phyloP scores from a whole-genome alignment of 768 basidiomycete species.

The Pulveroboletus sp. region DNA sequence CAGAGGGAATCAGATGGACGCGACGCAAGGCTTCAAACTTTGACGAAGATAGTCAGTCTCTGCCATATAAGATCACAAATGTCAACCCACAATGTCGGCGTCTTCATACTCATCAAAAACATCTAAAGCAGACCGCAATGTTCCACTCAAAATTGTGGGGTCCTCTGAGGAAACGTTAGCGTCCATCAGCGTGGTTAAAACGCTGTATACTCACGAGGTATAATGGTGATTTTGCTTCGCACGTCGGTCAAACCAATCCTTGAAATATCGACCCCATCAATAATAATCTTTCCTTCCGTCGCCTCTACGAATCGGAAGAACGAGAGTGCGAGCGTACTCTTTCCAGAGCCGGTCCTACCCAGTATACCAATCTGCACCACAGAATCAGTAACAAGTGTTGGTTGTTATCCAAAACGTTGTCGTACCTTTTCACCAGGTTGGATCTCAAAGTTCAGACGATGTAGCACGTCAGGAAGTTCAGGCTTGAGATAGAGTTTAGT shows the following conservation, averaged over 20 bases:
- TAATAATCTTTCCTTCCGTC: slow-evolving; percentile 62
- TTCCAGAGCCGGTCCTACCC: slow-evolving; percentile 68
- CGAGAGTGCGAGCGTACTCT: slow-evolving; percentile 76
- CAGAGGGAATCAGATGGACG: slow-evolving; percentile 70
- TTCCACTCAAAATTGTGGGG: slow-evolving; percentile 83
- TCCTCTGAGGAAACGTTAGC: slow-evolving; percentile 53
- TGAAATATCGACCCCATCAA: slow-evolving; percentile 79
- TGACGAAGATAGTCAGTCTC: background rate
- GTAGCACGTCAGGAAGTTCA: slow-evolving; percentile 81
- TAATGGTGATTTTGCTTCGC: slow-evolving; percentile 70
- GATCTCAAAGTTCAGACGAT: slow-evolving; percentile 70
- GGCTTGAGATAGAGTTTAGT: slow-evolving; percentile 53
- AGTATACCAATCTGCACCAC: slow-evolving; percentile 56
- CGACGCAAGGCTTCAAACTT: slow-evolving; percentile 82
- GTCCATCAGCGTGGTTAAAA: background rate
- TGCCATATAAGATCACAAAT: background rate
- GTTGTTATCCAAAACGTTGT: background rate
- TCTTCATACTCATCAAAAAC: slow-evolving; percentile 86
- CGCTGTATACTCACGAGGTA: slow-evolving; percentile 49
- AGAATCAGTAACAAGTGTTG: slow-evolving; percentile 1
- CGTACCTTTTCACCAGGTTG: slow-evolving; percentile 69
- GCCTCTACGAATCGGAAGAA: slow-evolving; percentile 93
- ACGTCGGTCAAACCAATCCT: slow-evolving; percentile 78
- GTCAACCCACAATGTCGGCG: slow-evolving; percentile 60
- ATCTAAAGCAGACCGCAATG: slow-evolving; percentile 73